Evolutionary conservation across 2,329 filamentous ascomycete species (phyloP).

Genomic region (Aspergillus carbonarius): DNA sequence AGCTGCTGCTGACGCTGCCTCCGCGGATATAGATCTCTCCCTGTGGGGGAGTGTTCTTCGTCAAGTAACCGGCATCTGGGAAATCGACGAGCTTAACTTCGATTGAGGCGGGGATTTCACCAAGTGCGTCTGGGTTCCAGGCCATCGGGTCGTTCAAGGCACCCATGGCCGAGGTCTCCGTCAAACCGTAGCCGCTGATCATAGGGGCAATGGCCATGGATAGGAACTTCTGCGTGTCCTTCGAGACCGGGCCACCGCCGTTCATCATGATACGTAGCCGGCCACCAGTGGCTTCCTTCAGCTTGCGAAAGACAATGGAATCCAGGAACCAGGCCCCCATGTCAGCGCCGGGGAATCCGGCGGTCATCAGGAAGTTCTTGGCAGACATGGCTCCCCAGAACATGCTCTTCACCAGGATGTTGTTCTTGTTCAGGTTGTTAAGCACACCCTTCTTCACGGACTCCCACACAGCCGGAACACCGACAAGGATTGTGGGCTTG

Average conservation of each 20-base stretch:
- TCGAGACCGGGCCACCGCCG: conserved; percentile 85
- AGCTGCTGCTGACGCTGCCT: conserved; percentile 69
- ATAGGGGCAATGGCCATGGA: conserved; percentile 91
- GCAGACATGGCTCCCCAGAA: conserved; percentile 70
- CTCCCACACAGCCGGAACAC: conserved; percentile 96
- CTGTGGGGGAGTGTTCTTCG: conserved; percentile 73
- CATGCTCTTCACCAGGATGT: conserved; percentile 68
- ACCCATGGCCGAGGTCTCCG: conserved; percentile 76
- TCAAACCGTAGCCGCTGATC: conserved; percentile 91
- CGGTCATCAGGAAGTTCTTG: conserved; percentile 60
- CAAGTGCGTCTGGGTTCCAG: conserved; percentile 75
- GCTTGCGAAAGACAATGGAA: conserved; percentile 82
- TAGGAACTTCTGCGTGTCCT: conserved; percentile 85
- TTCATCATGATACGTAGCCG: conserved; percentile 88
- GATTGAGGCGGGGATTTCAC: conserved; percentile 71
- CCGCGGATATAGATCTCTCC: conserved; percentile 92
- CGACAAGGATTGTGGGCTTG: conserved; percentile 82
- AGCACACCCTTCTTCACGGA: conserved; percentile 94
- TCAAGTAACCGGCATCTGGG: conserved; percentile 80
- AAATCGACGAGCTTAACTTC: conserved; percentile 93
- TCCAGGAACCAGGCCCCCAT: conserved; percentile 69
- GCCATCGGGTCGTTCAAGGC: conserved; percentile 68
- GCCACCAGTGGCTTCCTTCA: conserved; percentile 87
- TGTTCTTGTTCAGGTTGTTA: conserved; percentile 70
- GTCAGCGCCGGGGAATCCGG: conserved; percentile 49